phyloP scores from a whole-genome alignment of 2,329 filamentous ascomycete species.

The Epichloe coenophiala region DNA sequence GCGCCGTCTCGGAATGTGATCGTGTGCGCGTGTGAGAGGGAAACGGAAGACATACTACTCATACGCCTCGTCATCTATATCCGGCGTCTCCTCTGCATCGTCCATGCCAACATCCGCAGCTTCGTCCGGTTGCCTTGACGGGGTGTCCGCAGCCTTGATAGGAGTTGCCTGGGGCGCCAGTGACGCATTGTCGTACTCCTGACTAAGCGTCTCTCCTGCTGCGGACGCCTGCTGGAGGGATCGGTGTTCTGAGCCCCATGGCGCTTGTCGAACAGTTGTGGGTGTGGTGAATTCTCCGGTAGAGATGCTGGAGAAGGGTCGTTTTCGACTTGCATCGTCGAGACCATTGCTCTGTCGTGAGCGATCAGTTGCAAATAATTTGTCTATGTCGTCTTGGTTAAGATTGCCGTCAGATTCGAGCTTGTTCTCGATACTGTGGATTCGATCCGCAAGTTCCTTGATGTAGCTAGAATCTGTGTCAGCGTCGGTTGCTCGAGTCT shows the following conservation, averaged over 20 bases:
- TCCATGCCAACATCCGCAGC: constrained; percentile 22
- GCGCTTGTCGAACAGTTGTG: constrained; percentile 26
- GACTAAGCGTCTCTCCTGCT: constrained; percentile 18
- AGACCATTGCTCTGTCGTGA: constrained; percentile 14
- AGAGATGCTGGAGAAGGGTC: constrained; percentile 36
- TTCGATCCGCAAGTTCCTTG: constrained; percentile 76
- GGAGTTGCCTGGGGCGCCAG: constrained; percentile 32
- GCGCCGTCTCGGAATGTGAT: neutral
- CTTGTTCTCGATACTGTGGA: constrained; percentile 71
- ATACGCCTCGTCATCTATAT: constrained; percentile 30
- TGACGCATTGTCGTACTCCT: constrained; percentile 25
- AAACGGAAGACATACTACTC: constrained; percentile 24
- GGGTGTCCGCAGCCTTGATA: constrained; percentile 23
- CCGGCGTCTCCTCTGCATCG: constrained; percentile 1
- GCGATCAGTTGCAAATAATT: constrained; percentile 22
- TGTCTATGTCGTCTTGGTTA: constrained; percentile 33
- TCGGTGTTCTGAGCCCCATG: constrained; percentile 35
- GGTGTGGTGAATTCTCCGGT: constrained; percentile 27
- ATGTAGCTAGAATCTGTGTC: constrained; percentile 50
- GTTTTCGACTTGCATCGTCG: constrained; percentile 26
- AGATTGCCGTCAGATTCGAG: constrained; percentile 40
- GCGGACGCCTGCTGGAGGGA: constrained; percentile 28
- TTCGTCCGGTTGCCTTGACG: constrained; percentile 22
- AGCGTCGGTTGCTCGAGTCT: neutral
- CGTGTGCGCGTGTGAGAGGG: neutral